Conservation (phyloP, 1,284 basidiomycete species). For the Neonothopanus nambi region DNA sequence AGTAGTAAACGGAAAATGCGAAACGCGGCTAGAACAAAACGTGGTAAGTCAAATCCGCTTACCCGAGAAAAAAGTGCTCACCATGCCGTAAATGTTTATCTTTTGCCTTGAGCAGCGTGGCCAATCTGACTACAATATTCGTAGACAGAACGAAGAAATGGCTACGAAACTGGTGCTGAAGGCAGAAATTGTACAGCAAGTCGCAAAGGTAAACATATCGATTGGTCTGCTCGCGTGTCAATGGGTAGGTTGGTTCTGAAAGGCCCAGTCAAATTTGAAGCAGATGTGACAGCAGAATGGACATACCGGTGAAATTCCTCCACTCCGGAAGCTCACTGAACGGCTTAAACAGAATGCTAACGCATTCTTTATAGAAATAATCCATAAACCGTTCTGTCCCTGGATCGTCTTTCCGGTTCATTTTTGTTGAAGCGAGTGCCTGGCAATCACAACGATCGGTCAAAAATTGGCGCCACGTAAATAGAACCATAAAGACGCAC, state of each 20-base stretch:
- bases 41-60: constrained; percentile 11
- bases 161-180: constrained; percentile 87
- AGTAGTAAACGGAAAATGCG: constrained; percentile 90
- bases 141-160: constrained; percentile 89
- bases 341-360: constrained; percentile 77
- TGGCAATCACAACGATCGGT: constrained; percentile 1
- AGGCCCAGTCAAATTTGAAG: not conserved
- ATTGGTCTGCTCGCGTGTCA: constrained; percentile 74
- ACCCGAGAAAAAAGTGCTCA: constrained; percentile 37
- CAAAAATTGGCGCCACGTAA: constrained; percentile 19
- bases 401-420: constrained; percentile 74
- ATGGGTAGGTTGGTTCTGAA: constrained; percentile 50
- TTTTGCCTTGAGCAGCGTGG: constrained; percentile 76
- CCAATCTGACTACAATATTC: constrained; percentile 71
- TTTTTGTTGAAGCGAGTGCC: constrained; percentile 35
- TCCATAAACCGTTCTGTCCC: constrained; percentile 86
- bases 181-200: constrained; percentile 84
- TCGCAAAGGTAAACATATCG: constrained; percentile 87
- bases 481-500: constrained; percentile 26
- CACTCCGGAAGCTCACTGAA: constrained; percentile 78
- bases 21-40: constrained; percentile 66
- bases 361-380: constrained; percentile 87
- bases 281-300: not conserved
- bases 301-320: constrained; percentile 60
- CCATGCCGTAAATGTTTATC: constrained; percentile 93